Percentiles rank a stretch among this genome's conserved stretches.
Conservation (phyloP, 2,329 filamentous ascomycete genomes). For the Phyllosticta ampelicida region DNA sequence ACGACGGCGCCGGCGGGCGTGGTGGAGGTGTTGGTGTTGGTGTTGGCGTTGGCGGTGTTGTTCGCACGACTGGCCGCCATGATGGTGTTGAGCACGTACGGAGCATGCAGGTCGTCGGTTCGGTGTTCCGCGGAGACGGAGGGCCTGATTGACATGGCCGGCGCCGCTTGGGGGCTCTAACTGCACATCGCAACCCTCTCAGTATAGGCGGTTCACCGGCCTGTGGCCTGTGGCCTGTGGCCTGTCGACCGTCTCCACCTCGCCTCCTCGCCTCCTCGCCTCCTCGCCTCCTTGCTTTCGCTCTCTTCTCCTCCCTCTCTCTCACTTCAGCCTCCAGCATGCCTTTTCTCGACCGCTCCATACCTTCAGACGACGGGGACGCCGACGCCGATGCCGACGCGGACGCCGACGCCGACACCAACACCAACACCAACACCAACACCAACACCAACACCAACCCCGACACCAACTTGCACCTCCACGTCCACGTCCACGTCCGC, state of each 20-base stretch:
- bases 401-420: too few species aligned
- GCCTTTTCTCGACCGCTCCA: slow-evolving; percentile 9
- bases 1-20: background rate
- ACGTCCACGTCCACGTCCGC: too few species aligned
- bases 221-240: slow-evolving; percentile 1
- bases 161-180: background rate
- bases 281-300: background rate
- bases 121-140: background rate
- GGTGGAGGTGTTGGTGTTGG: background rate
- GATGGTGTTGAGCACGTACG: background rate
- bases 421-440: too few species aligned
- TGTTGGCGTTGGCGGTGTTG: too few species aligned
- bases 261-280: background rate
- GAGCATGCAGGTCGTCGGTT: background rate
- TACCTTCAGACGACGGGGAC: background rate
- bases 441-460: too few species aligned
- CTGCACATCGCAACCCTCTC: slow-evolving; percentile 6
- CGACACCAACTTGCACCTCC: too few species aligned
- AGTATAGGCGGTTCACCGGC: slow-evolving; percentile 9
- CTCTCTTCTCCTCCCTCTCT: background rate
- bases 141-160: background rate
- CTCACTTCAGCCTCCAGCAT: slow-evolving; percentile 3
- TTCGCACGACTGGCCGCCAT: too few species aligned
- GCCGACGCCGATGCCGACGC: too few species aligned
- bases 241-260: slow-evolving; percentile 1